Evolutionary conservation across 139 green algal species (phyloP).

Genomic region (Micromonas pusilla): DNA sequence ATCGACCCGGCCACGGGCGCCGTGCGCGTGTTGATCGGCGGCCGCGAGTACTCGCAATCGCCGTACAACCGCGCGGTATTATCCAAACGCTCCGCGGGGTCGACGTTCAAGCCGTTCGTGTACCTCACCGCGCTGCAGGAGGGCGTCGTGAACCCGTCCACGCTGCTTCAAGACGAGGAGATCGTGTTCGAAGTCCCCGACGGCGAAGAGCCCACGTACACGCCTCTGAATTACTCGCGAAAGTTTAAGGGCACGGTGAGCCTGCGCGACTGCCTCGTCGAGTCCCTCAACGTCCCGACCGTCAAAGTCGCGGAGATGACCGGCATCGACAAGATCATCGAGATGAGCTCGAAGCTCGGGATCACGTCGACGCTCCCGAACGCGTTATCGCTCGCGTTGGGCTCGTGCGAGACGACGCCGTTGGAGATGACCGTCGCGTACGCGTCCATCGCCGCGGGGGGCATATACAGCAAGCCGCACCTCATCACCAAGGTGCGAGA

Average conservation of each 20-base stretch:
- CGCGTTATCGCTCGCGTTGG: too few species aligned
- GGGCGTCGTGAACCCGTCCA: constrained; percentile 25
- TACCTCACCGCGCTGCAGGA: constrained; percentile 38
- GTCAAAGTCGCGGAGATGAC: constrained; percentile 46
- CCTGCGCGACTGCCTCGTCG: constrained; percentile 38
- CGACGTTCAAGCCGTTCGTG: constrained; percentile 44
- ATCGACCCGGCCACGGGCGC: constrained; percentile 37
- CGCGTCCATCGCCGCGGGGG: constrained; percentile 43
- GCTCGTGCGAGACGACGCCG: constrained; percentile 32
- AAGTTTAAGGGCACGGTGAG: constrained; percentile 27
- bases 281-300: constrained; percentile 50
- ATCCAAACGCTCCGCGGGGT: constrained; percentile 19
- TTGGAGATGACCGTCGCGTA: constrained; percentile 43
- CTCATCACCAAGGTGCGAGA: constrained; percentile 38
- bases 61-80: constrained; percentile 49
- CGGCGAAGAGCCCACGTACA: constrained; percentile 18
- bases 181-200: constrained; percentile 23
- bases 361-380: neutral
- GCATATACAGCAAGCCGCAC: constrained; percentile 39
- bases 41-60: constrained; percentile 39
- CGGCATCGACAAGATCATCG: constrained; percentile 40
- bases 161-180: constrained; percentile 34
- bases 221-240: constrained; percentile 31
- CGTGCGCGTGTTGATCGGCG: constrained; percentile 49
- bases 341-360: neutral